phyloP scores from a whole-genome alignment of 371 early-diverging fungal genomes.

The Circinella umbellata region DNA sequence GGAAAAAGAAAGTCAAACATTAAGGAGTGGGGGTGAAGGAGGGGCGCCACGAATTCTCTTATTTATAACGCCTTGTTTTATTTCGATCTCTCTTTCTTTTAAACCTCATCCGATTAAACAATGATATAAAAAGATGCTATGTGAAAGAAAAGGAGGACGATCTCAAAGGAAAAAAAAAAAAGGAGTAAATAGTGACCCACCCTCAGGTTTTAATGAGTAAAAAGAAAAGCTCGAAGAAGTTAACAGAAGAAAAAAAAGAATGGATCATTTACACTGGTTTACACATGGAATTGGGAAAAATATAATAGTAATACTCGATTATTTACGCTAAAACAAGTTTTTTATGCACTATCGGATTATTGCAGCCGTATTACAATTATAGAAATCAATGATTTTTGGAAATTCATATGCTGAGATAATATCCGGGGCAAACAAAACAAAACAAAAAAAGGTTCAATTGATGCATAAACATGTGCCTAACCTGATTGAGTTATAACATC shows the following conservation, averaged over 20 bases:
- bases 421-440: not conserved
- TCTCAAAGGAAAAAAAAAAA: not conserved
- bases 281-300: not conserved
- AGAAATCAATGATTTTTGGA: not conserved
- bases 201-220: not conserved
- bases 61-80: not conserved
- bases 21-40: not conserved
- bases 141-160: constrained; percentile 4
- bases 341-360: constrained; percentile 8
- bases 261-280: not conserved
- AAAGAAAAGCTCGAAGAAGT: not conserved
- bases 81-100: not conserved
- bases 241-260: not conserved
- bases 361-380: not conserved
- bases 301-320: not conserved
- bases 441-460: not conserved
- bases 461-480: constrained; percentile 7
- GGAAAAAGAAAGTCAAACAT: not conserved
- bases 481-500: not conserved
- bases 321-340: constrained; percentile 8
- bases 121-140: not conserved
- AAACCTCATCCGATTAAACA: not conserved
- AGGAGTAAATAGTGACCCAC: constrained; percentile 7
- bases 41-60: not conserved
- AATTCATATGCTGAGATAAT: constrained; percentile 2